Conservation (phyloP, 2,329 filamentous ascomycete genomes). For the Alternaria gaisen region DNA sequence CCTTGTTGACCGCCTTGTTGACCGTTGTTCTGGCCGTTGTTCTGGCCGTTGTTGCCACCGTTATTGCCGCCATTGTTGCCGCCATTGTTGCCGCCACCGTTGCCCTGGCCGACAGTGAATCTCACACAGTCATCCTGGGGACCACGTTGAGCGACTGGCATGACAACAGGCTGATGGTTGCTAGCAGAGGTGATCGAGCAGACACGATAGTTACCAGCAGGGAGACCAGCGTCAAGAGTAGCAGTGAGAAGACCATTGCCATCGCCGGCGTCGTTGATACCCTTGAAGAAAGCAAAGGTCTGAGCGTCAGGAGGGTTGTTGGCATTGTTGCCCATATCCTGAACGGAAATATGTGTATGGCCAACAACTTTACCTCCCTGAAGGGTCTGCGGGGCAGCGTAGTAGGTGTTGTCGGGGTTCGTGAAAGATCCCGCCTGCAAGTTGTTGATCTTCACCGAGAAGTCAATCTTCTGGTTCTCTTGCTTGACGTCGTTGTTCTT, state of each 20-base stretch:
- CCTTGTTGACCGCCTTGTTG: slow-evolving; percentile 10
- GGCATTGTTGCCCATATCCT: slow-evolving; percentile 55
- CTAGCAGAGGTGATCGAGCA: slow-evolving; percentile 62
- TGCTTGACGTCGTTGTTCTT: slow-evolving; percentile 53
- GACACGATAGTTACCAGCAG: slow-evolving; percentile 60
- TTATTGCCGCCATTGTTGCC: slow-evolving; percentile 18
- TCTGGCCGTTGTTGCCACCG: slow-evolving; percentile 5
- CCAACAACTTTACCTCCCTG: slow-evolving; percentile 55
- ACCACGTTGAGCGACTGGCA: slow-evolving; percentile 65
- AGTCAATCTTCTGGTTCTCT: slow-evolving; percentile 54
- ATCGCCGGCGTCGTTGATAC: slow-evolving; percentile 63
- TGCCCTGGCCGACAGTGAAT: slow-evolving; percentile 54
- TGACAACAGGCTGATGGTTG: slow-evolving; percentile 66
- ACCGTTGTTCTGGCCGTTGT: slow-evolving; percentile 1
- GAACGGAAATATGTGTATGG: slow-evolving; percentile 63
- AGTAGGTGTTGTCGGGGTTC: slow-evolving; percentile 64
- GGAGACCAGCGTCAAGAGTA: slow-evolving; percentile 57
- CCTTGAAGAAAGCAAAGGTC: slow-evolving; percentile 66
- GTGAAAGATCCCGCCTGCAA: slow-evolving; percentile 64
- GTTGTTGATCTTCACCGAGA: slow-evolving; percentile 60
- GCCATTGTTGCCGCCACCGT: slow-evolving; percentile 20
- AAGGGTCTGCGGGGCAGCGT: slow-evolving; percentile 63
- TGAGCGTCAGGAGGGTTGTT: slow-evolving; percentile 53
- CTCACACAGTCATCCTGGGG: slow-evolving; percentile 63
- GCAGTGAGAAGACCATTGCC: slow-evolving; percentile 58